Evolutionary conservation across 129 eudicot species (phyloP).

Genomic region (Artemisia annua): DNA sequence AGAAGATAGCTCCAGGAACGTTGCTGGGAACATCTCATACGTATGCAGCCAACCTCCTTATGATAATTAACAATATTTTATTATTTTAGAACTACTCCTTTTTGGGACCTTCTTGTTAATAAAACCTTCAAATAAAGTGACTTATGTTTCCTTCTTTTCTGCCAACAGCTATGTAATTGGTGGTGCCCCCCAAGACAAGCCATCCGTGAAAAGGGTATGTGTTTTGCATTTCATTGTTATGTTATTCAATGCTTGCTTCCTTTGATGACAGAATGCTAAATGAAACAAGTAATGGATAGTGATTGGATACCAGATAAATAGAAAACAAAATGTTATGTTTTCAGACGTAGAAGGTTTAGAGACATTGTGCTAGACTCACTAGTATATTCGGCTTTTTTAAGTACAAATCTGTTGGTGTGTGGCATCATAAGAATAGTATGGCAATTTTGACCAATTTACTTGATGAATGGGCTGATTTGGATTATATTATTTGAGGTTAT

Average conservation of each 20-base stretch:
- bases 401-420: neutral
- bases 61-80: neutral
- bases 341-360: neutral
- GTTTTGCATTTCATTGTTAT: neutral
- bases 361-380: neutral
- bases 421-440: neutral
- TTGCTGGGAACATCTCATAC: neutral
- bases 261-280: neutral
- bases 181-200: slow-evolving; percentile 12
- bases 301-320: neutral
- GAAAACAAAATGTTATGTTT: neutral
- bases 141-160: neutral
- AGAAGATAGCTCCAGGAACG: slow-evolving; percentile 9
- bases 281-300: neutral
- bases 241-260: neutral
- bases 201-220: neutral
- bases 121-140: neutral
- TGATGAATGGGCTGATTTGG: neutral
- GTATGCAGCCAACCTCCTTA: neutral
- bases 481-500: no score
- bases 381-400: neutral
- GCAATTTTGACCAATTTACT: neutral
- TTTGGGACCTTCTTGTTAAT: neutral
- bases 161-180: neutral
- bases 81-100: neutral